Base-by-base conservation (phyloP, 345 rosid genomes). In the Linum lewisii region DNA sequence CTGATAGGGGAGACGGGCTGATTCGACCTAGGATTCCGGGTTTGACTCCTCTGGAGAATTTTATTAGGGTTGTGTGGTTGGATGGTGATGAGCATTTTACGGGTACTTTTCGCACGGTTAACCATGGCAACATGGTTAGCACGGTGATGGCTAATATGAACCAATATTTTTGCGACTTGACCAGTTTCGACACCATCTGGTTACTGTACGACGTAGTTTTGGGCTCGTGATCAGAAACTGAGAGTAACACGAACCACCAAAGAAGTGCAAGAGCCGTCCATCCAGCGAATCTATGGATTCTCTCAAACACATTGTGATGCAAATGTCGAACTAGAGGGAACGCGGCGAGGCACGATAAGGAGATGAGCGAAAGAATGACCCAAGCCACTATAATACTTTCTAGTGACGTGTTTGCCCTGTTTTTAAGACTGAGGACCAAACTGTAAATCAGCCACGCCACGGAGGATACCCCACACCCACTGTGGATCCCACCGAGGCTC, bases 1-100 rank as follows among this genome's bases (percentile, higher is more conserved):
- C 97, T 0, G 90, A 90, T 3, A 90, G 69, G 6, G 95, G 97
- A 3, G 95, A 90, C 0, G 95, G 93, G 69, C 95, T 90, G 20
- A 90, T 90, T 72, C 97, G 72, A 3, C 97, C 95, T 24, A 90
- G 55, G 13, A 90, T 76, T 3, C 97, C 97, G 0, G 95, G 63
- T 64, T 83, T 76, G 16, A 84, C 76, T 16, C 97, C 95, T 6
- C 93, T 90, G 2, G 66, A 59, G 61, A 81, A 90, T 47, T 80
- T 83, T 21, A 90, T 83, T 36, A 90, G 53, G 4, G 97, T 78
- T 24, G 95, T 88, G 23, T 87, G 97, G 0, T 86, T 84, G 0
- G 97, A 90, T 20, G 88, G 82, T 21, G 87, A 65, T 1, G 78
- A 77, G 36, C 76, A 37, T 23, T 64, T 61, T 6, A 84, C 88